These are phyloP conservation scores for Closterium sp. DNA, from an alignment of 139 green algal species.

Conservation along the genomic window DNA sequence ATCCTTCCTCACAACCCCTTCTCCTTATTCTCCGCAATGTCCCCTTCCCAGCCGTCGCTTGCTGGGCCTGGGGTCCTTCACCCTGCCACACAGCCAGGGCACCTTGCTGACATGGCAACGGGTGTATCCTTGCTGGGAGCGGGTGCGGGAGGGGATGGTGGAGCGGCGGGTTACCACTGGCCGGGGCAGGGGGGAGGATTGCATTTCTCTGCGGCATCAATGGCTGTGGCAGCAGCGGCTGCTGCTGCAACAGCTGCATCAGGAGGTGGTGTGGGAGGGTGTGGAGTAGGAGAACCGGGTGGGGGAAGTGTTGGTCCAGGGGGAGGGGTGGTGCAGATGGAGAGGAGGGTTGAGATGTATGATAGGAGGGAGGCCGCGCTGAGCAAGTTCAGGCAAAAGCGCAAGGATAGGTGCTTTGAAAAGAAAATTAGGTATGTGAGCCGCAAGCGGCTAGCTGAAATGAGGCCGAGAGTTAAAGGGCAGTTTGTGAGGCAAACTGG, in stretches of 20 bases:
- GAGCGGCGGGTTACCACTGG: neutral
- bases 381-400: constrained; percentile 55
- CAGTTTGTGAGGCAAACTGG: constrained; percentile 57
- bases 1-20: neutral
- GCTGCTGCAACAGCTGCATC: neutral
- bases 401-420: constrained; percentile 57
- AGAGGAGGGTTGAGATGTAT: constrained; percentile 32
- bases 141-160: neutral
- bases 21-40: neutral
- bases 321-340: neutral
- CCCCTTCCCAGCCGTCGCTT: neutral
- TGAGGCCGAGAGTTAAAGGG: constrained; percentile 52
- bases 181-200: neutral
- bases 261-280: neutral
- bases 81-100: neutral
- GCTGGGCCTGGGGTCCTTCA: neutral
- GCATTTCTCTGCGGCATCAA: neutral
- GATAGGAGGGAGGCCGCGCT: constrained; percentile 41
- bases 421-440: constrained; percentile 61
- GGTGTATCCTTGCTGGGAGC: neutral
- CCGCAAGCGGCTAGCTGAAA: constrained; percentile 57
- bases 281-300: neutral
- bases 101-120: neutral
- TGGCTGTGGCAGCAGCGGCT: neutral
- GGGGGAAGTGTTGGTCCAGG: neutral